phyloP scores from a whole-genome alignment of 495 filamentous ascomycete genomes.

The Filosporella fistucella region DNA sequence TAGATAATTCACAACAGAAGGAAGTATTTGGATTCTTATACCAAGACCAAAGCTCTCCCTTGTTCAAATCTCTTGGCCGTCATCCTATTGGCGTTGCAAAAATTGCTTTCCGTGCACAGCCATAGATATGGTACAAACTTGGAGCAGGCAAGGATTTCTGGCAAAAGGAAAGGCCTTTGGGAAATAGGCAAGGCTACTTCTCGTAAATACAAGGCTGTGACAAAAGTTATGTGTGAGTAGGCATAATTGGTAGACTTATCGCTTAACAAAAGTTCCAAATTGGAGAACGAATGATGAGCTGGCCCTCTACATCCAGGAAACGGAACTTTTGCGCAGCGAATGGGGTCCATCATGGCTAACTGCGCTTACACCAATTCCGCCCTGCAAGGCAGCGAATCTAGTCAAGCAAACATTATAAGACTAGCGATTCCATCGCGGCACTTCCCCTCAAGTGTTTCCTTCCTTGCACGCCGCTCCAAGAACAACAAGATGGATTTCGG shows the following conservation, averaged over 20 bases:
- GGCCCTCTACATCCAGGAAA: not conserved
- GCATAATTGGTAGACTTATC: not conserved
- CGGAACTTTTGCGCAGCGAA: slow-evolving; percentile 6
- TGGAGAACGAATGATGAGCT: slow-evolving; percentile 1
- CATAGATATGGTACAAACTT: not conserved
- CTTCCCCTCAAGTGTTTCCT: not conserved
- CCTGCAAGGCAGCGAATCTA: not conserved
- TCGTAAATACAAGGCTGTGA: no score
- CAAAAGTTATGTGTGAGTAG: no score
- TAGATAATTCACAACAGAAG: not conserved
- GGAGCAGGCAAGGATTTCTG: not conserved
- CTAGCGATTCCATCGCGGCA: no score
- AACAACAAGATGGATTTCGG: not conserved
- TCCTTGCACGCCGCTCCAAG: not conserved
- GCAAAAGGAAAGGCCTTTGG: not conserved
- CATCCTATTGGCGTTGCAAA: not conserved
- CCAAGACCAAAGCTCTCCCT: no score
- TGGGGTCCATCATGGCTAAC: not conserved
- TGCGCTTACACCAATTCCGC: not conserved
- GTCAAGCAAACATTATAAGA: not conserved
- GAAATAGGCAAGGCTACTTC: no score
- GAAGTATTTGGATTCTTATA: not conserved
- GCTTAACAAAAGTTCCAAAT: slow-evolving; percentile 13
- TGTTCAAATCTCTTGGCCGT: not conserved
- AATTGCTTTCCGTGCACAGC: not conserved